phyloP scores from a whole-genome alignment of 306 rosid genomes.

The Cotoneaster glaucophyllus region DNA sequence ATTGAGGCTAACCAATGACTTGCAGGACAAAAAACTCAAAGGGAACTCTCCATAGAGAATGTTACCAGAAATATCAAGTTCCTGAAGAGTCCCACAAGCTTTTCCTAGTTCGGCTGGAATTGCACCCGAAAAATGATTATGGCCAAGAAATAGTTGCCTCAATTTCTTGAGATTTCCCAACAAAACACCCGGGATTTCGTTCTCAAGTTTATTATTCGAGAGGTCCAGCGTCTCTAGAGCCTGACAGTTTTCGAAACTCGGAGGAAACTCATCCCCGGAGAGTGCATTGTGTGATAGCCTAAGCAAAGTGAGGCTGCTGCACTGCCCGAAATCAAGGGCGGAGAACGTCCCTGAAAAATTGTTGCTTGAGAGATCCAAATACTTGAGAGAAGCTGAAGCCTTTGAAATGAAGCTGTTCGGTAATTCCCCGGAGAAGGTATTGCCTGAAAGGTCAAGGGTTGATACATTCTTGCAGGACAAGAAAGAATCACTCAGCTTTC shows the following conservation, averaged over 20 bases:
- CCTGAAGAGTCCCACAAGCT: conserved; percentile 36
- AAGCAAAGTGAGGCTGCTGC: conserved; percentile 38
- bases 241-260: conserved; percentile 30
- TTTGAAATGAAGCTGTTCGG: conserved; percentile 31
- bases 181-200: conserved; percentile 38
- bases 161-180: conserved; percentile 36
- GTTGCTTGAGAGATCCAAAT: conserved; percentile 55
- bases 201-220: conserved; percentile 36
- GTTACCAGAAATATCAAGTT: conserved; percentile 55
- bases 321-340: conserved; percentile 31
- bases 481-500: conserved; percentile 29
- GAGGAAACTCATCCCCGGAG: conserved; percentile 33
- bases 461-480: conserved; percentile 25
- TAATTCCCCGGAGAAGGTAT: conserved; percentile 37
- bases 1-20: conserved; percentile 39
- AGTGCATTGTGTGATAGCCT: conserved; percentile 35
- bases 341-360: conserved; percentile 42
- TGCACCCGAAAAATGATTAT: conserved; percentile 40
- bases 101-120: conserved; percentile 44
- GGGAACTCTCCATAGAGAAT: conserved; percentile 53
- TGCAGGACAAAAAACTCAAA: conserved; percentile 36
- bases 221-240: conserved; percentile 45
- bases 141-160: conserved; percentile 38
- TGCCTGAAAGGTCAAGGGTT: conserved; percentile 42
- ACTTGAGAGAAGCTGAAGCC: conserved; percentile 21